Base-by-base conservation (phyloP, 345 rosid genomes). In the Carallia brachiata region DNA sequence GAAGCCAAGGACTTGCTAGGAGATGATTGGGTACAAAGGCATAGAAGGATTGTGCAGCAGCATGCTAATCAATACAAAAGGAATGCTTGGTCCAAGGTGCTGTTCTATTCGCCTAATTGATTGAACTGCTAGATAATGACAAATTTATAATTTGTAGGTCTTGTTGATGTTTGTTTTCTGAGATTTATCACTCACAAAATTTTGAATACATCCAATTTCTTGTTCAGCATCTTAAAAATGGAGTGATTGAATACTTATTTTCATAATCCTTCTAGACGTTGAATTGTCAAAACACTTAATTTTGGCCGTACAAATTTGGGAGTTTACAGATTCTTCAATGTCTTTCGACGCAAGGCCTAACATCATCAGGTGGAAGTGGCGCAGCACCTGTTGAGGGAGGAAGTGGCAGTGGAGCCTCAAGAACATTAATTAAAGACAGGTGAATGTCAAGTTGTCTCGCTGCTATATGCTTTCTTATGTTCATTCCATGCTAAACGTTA, bases 1-100 rank as follows among this genome's bases (percentile, higher is more conserved):
- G 99, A 95, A 87, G 99, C 97, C 68, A 95, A 95, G 82, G 97
- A 95, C 78, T 84, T 92, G 81, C 82, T 95, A 54, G 99, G 99
- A 48, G 99, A 95, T 78, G 99, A 95, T 73, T 95, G 99, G 99
- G 97, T 95, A 37, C 99, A 95, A 76, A 84, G 88, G 73, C 96
- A 95, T 77, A 82, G 99, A 81, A 93, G 99, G 80, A 87, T 88
- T 36, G 97, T 95, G 54, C 97, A 95, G 70, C 99, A 90, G 84
- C 93, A 92, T 77, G 99, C 99, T 74, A 92, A 95, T 74, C 97
- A 86, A 77, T 90, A 92, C 83, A 92, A 89, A 85, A 86, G 99
- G 83, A 83, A 64, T 81, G 97, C 90, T 19, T 95, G 97, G 97
- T 76, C 88, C 68, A 95, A 95, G 97, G 99, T 91, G 40, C 69